Evolutionary conservation across 768 basidiomycete genomes (phyloP).

Genomic region (Plicaturopsis crispa): DNA sequence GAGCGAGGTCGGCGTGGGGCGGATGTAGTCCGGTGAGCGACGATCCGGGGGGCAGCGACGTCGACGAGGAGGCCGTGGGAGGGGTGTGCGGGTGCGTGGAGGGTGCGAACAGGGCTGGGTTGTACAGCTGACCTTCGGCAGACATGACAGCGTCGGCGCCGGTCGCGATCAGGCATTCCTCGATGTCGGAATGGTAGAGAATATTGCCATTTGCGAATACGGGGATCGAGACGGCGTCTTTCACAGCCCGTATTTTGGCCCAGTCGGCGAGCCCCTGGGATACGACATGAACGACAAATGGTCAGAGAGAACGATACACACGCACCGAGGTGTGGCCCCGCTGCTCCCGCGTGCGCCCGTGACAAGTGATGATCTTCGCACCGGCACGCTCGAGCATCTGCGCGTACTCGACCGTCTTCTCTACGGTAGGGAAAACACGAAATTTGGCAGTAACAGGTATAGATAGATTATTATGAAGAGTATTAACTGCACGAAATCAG

Average conservation of each 20-base stretch:
- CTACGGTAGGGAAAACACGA: conserved; percentile 77
- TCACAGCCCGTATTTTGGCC: conserved; percentile 86
- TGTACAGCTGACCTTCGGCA: conserved; percentile 92
- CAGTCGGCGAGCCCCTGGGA: conserved; percentile 79
- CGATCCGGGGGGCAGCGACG: conserved; percentile 18
- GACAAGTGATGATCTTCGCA: conserved; percentile 91
- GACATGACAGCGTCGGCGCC: conserved; percentile 92
- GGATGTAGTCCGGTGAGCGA: conserved; percentile 41
- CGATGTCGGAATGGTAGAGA: conserved; percentile 79
- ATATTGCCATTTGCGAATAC: conserved; percentile 98
- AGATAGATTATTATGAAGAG: conserved; percentile 71
- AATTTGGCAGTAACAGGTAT: conserved; percentile 98
- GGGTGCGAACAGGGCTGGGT: conserved; percentile 67
- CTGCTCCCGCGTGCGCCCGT: conserved; percentile 88
- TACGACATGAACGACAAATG: not conserved
- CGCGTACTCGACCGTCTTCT: conserved; percentile 90
- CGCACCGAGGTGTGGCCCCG: conserved; percentile 74
- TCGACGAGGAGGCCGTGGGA: conserved; percentile 4
- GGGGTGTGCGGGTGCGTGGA: not conserved
- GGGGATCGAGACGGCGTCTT: conserved; percentile 81
- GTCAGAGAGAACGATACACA: conserved; percentile 4
- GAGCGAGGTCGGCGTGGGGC: conserved; percentile 58
- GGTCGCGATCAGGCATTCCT: conserved; percentile 70
- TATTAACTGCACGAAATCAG: conserved; percentile 54
- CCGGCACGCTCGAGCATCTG: conserved; percentile 94